Base-by-base conservation (phyloP, 805 yeast species). In the Candida rishiriensis region DNA sequence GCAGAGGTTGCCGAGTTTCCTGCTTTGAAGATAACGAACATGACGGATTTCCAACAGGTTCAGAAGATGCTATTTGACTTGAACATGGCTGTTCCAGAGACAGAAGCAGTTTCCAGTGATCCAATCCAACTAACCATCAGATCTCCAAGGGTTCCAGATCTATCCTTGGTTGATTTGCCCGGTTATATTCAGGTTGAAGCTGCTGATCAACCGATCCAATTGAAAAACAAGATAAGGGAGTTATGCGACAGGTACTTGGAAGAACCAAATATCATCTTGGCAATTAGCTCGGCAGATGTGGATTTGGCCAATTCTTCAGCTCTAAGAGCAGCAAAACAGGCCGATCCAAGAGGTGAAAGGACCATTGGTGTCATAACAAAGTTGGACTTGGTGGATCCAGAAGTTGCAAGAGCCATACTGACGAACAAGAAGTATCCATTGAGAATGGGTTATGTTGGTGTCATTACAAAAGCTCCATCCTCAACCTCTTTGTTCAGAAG, bases 131-230 rank as follows among this genome's bases (percentile, higher is more conserved):
- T 93, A 38, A 86, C 95, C 1, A 87, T 93, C 36, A 84, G 82
- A 65, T 91, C 98, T 1, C 95, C 98, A 3, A 68, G 67, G 44
- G 95, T 91, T 7, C 95, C 99, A 0, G 99, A 95, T 66, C 71
- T 93, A 43, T 88, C 97, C 0, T 69, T 93, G 51, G 96, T 95
- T 15, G 99, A 93, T 70, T 71, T 93, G 47, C 99, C 99, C 0
- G 99, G 99, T 9, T 93, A 93, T 61, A 95, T 93, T 51, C 99
- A 93, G 64, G 81, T 93, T 5, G 96, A 93, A 60, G 95, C 98
- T 2, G 90, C 95, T 2, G 98, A 91, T 63, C 99, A 93, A 66
- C 99, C 99, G 1, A 66, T 74, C 3, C 87, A 83, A 46, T 73
- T 93, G 48, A 91, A 91, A 58, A 73, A 75, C 29, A 86, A 82